Conservation (phyloP, 2,329 filamentous ascomycete species). For the Colletotrichum sublineola region DNA sequence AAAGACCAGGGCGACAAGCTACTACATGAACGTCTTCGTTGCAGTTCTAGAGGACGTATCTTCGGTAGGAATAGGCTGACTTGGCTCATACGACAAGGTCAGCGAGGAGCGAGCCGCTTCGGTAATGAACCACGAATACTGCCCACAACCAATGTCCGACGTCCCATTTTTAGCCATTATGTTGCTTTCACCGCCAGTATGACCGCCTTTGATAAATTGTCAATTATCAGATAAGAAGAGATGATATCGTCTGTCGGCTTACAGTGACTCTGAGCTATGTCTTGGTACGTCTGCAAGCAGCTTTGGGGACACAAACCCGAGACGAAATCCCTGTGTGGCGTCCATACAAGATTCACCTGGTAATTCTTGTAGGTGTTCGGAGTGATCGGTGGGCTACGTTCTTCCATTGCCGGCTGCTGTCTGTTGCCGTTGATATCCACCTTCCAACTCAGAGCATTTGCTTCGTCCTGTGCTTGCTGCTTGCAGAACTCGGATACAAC, state of each 20-base stretch:
- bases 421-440: background rate
- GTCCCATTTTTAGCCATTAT: background rate
- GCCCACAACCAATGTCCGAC: background rate
- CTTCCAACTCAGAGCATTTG: background rate
- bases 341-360: background rate
- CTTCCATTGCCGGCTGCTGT: background rate
- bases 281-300: no score
- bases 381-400: background rate
- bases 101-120: background rate
- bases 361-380: background rate
- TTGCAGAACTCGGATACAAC: conserved; percentile 3
- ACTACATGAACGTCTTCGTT: no score
- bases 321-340: no score
- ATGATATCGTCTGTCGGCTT: no score
- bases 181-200: background rate
- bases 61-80: background rate
- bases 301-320: no score
- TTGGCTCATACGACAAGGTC: background rate
- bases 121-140: conserved; percentile 1
- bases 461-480: background rate
- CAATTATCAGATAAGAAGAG: no score
- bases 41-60: background rate
- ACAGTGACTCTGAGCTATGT: no score
- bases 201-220: background rate
- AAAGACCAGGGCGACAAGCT: no score